Evolutionary conservation across 306 rosid species (phyloP).

Genomic region (Prunus davidiana): DNA sequence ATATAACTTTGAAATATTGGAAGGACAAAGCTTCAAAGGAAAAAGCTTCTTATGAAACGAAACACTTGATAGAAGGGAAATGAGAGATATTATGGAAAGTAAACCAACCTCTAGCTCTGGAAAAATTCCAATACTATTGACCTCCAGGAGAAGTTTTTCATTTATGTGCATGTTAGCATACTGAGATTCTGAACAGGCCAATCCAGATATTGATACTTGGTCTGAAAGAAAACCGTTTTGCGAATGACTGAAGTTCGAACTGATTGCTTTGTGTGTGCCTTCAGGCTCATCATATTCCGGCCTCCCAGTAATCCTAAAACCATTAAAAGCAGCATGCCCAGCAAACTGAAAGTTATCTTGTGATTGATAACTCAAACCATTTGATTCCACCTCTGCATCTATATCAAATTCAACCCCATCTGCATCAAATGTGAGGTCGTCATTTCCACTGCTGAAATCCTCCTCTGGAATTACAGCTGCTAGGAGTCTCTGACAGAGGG

Average conservation of each 20-base stretch:
- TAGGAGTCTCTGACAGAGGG: constrained; percentile 84
- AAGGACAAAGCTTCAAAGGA: not conserved
- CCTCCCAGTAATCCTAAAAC: constrained; percentile 47
- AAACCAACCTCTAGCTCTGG: constrained; percentile 71
- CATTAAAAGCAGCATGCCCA: constrained; percentile 60
- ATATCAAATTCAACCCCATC: constrained; percentile 57
- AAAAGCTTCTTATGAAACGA: not conserved
- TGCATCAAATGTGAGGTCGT: constrained; percentile 50
- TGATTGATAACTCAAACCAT: constrained; percentile 45
- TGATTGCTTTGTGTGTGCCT: constrained; percentile 45
- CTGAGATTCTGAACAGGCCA: constrained; percentile 62
- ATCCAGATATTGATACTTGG: constrained; percentile 44
- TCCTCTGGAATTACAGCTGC: constrained; percentile 90
- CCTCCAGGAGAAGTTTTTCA: constrained; percentile 87
- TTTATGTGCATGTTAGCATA: constrained; percentile 64
- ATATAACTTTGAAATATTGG: constrained; percentile 13
- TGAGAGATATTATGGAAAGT: constrained; percentile 10
- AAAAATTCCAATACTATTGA: constrained; percentile 81
- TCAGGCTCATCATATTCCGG: constrained; percentile 53
- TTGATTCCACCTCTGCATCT: constrained; percentile 62
- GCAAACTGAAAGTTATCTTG: constrained; percentile 54
- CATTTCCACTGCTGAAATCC: constrained; percentile 61
- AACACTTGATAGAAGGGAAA: not conserved
- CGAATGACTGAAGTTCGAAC: constrained; percentile 41
- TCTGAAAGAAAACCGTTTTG: constrained; percentile 59